These are phyloP conservation scores for Boletus reticuloceps DNA, from an alignment of 768 basidiomycete genomes.

Conservation along the genomic window DNA sequence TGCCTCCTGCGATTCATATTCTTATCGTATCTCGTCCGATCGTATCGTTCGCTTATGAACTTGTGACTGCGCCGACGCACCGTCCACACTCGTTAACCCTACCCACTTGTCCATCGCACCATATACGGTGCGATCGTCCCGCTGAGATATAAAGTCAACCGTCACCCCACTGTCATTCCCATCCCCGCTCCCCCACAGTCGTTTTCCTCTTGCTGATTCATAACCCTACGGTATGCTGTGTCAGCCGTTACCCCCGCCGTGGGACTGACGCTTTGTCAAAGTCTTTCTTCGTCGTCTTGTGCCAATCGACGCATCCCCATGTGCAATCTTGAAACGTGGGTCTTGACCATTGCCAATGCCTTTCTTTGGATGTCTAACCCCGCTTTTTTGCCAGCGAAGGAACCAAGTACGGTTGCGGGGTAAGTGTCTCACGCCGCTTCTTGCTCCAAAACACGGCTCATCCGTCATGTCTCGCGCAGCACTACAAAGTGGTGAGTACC, in stretches of 20 bases:
- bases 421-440: slow-evolving; percentile 29
- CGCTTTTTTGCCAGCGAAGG: slow-evolving; percentile 55
- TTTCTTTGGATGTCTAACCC: slow-evolving; percentile 24
- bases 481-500: slow-evolving; percentile 66
- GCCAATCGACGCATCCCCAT: slow-evolving; percentile 30
- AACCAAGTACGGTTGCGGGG: slow-evolving; percentile 71
- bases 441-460: neutral
- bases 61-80: slow-evolving; percentile 25
- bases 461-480: slow-evolving; percentile 34
- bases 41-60: slow-evolving; percentile 31
- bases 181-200: slow-evolving; percentile 9
- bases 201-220: slow-evolving; percentile 6
- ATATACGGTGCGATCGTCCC: slow-evolving; percentile 13
- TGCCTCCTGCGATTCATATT: slow-evolving; percentile 14
- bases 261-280: slow-evolving; percentile 3
- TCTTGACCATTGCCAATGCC: slow-evolving; percentile 21
- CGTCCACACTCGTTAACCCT: slow-evolving; percentile 13
- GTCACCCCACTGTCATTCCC: slow-evolving; percentile 10
- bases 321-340: slow-evolving; percentile 58
- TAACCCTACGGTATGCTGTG: slow-evolving; percentile 17
- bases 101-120: slow-evolving; percentile 12
- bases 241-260: neutral
- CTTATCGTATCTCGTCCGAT: slow-evolving; percentile 32
- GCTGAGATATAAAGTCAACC: slow-evolving; percentile 33
- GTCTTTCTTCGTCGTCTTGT: slow-evolving; percentile 7